A percentile compares a stretch with the other conserved stretches of the same genome.
Conservation (phyloP, 768 basidiomycete genomes). For the Megacollybia marginata region DNA sequence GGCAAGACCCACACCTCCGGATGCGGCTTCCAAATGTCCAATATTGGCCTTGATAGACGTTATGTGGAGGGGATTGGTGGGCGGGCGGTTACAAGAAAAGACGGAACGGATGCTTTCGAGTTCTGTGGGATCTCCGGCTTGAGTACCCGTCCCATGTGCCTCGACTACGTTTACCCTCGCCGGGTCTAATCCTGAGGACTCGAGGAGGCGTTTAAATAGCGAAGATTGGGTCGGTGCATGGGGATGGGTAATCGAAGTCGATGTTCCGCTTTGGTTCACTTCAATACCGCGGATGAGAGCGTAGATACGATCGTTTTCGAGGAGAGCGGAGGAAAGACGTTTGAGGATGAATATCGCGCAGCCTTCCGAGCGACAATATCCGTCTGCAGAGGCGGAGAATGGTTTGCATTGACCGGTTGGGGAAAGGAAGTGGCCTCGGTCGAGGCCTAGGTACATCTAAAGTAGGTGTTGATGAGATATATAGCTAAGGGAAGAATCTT, state of each 20-base stretch:
- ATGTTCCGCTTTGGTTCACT: constrained; percentile 63
- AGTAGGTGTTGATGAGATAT: constrained; percentile 2
- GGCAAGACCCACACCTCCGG: constrained; percentile 63
- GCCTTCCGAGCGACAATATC: constrained; percentile 67
- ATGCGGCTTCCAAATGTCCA: constrained; percentile 71
- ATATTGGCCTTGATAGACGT: constrained; percentile 70
- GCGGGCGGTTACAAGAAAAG: constrained; percentile 34
- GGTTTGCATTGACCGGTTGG: constrained; percentile 61
- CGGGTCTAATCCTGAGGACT: constrained; percentile 35
- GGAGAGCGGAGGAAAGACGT: constrained; percentile 56
- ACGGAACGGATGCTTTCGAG: constrained; percentile 53
- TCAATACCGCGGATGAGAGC: constrained; percentile 66
- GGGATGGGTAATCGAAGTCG: constrained; percentile 67
- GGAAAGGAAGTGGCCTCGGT: constrained; percentile 62
- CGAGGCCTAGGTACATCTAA: constrained; percentile 65
- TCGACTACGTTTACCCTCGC: constrained; percentile 54
- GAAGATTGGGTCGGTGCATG: constrained; percentile 52
- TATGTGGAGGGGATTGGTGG: constrained; percentile 49
- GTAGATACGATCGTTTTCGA: constrained; percentile 60
- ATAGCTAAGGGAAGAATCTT: constrained; percentile 13
- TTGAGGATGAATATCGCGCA: constrained; percentile 68
- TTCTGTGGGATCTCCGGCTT: constrained; percentile 64
- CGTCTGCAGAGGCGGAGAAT: constrained; percentile 67
- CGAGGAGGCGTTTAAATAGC: constrained; percentile 45
- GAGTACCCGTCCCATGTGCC: constrained; percentile 70